phyloP scores from a whole-genome alignment of 1,284 basidiomycete species.

The Mycosarcoma mackinlayi region DNA sequence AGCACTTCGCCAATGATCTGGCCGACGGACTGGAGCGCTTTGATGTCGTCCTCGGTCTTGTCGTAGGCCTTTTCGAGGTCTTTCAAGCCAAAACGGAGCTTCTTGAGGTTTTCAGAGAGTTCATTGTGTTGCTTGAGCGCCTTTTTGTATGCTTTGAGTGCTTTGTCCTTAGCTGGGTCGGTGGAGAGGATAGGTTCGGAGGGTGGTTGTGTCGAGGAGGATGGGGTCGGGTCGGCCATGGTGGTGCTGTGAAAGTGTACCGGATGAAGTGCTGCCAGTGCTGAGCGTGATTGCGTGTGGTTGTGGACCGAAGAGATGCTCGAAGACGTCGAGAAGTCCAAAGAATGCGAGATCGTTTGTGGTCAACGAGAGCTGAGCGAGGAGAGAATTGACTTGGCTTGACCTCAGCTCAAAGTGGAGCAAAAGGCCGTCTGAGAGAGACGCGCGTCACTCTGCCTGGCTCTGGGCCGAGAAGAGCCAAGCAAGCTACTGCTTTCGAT shows the following conservation, averaged over 20 bases:
- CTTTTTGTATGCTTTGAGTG: conserved; percentile 60
- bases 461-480: conserved; percentile 34
- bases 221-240: conserved; percentile 53
- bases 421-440: conserved; percentile 14
- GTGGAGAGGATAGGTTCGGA: conserved; percentile 41
- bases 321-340: conserved; percentile 5
- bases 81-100: conserved; percentile 71
- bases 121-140: conserved; percentile 71
- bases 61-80: conserved; percentile 88
- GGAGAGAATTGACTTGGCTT: conserved; percentile 1
- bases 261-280: no score
- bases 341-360: neutral
- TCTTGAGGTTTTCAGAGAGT: conserved; percentile 62
- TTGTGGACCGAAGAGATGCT: neutral
- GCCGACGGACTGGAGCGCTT: conserved; percentile 97
- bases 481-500: conserved; percentile 10
- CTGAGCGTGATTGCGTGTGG: neutral
- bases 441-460: conserved; percentile 30
- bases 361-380: conserved; percentile 11
- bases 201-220: conserved; percentile 41
- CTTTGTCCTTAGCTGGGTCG: conserved; percentile 62
- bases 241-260: no score
- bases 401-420: conserved; percentile 26
- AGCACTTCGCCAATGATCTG: conserved; percentile 99
- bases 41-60: conserved; percentile 99